Percentiles rank a stretch among this genome's conserved stretches.
Evolutionary conservation across 257 asterid genomes (phyloP).

Genomic region (Nicotiana undulata): DNA sequence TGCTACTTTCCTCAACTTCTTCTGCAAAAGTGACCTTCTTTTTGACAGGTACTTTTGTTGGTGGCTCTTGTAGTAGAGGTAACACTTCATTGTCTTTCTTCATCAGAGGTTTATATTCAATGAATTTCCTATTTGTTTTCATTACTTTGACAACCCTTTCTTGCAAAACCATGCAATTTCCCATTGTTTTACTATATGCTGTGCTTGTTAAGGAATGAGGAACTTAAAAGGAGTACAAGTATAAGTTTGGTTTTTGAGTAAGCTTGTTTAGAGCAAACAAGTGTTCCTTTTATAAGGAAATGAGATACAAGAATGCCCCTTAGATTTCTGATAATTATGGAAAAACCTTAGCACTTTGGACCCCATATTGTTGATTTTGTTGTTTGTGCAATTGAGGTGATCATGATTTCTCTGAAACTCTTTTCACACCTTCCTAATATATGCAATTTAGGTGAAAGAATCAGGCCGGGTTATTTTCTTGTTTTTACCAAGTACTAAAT

Average conservation of each 20-base stretch:
- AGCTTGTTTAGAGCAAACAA: slow-evolving; percentile 9
- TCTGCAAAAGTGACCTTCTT: slow-evolving; percentile 38
- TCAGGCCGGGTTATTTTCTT: too few species aligned
- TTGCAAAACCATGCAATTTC: slow-evolving; percentile 57
- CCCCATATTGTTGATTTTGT: slow-evolving; percentile 24
- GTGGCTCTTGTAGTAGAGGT: slow-evolving; percentile 22
- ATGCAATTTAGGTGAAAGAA: not conserved
- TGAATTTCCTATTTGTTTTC: slow-evolving; percentile 54
- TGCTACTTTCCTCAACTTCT: slow-evolving; percentile 19
- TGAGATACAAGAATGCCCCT: slow-evolving; percentile 22
- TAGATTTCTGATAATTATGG: slow-evolving; percentile 18
- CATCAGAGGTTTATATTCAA: slow-evolving; percentile 46
- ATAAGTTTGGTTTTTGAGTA: not conserved
- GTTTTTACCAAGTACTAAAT: not conserved
- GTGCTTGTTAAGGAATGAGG: too few species aligned
- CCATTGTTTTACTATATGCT: too few species aligned
- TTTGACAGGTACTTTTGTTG: slow-evolving; percentile 10
- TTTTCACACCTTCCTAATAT: not conserved
- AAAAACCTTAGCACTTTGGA: slow-evolving; percentile 26
- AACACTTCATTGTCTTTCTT: slow-evolving; percentile 39
- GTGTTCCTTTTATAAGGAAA: slow-evolving; percentile 24
- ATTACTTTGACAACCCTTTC: slow-evolving; percentile 32
- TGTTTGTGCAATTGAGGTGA: not conserved
- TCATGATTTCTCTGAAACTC: slow-evolving; percentile 4
- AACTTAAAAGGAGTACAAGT: not conserved